A percentile compares a stretch with the other conserved stretches of the same genome.
Evolutionary conservation across 495 filamentous ascomycete species (phyloP).

Genomic region (Cudoniella acicularis): DNA sequence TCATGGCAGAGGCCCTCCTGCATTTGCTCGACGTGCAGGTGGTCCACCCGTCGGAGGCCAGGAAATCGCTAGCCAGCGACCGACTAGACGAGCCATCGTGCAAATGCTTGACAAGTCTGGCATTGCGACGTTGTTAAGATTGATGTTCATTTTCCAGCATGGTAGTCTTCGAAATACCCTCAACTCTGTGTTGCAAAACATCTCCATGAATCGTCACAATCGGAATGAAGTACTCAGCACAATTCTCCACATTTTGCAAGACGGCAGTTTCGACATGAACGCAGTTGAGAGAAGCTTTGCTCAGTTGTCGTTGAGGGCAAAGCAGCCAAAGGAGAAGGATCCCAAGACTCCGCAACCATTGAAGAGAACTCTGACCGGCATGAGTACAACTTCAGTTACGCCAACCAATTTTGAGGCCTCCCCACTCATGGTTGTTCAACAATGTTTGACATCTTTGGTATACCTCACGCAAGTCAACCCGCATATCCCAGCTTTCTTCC

Average conservation of each 20-base stretch:
- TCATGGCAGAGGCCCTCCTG: conserved; percentile 10
- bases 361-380: conserved; percentile 56
- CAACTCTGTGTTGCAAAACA: conserved; percentile 78
- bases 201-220: conserved; percentile 92
- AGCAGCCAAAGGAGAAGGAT: conserved; percentile 59
- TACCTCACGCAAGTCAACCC: conserved; percentile 78
- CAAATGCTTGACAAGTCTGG: conserved; percentile 97
- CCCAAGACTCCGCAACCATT: conserved; percentile 75
- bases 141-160: conserved; percentile 95
- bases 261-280: conserved; percentile 86
- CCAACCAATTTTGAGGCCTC: conserved; percentile 69
- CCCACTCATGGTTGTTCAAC: conserved; percentile 90
- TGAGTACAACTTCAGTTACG: conserved; percentile 35
- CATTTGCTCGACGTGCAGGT: conserved; percentile 28
- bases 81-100: conserved; percentile 71
- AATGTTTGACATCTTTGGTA: conserved; percentile 79
- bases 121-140: conserved; percentile 84
- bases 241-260: conserved; percentile 90
- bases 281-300: conserved; percentile 94
- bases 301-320: conserved; percentile 86
- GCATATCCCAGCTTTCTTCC: conserved; percentile 86
- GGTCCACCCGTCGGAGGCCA: conserved; percentile 11
- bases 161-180: conserved; percentile 72
- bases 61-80: conserved; percentile 47
- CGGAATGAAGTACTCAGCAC: conserved; percentile 91